Percentiles rank a stretch among this genome's conserved stretches.
These are phyloP conservation scores for Didymella keratinophila DNA, from an alignment of 2,329 filamentous ascomycete genomes.

Conservation along the genomic window DNA sequence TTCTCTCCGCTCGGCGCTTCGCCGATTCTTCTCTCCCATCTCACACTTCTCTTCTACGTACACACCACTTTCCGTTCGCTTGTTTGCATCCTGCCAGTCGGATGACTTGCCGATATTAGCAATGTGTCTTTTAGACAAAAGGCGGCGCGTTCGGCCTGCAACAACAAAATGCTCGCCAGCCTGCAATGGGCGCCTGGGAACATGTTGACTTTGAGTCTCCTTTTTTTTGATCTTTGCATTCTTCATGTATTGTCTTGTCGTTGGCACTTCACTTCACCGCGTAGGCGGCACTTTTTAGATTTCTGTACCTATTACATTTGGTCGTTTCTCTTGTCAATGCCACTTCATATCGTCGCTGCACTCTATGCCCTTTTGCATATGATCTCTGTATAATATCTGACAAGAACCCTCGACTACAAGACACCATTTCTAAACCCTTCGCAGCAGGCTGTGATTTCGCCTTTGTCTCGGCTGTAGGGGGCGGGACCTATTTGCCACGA, in stretches of 20 bases:
- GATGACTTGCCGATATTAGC: background rate
- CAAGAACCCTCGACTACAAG: background rate
- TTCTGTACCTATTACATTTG: slow-evolving; percentile 27
- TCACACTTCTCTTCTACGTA: background rate
- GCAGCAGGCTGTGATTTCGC: background rate
- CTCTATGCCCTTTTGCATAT: slow-evolving; percentile 9
- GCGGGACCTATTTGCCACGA: background rate
- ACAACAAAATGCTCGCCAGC: background rate
- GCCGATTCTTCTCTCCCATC: slow-evolving; percentile 24
- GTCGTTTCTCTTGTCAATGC: slow-evolving; percentile 28
- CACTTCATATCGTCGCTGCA: slow-evolving; percentile 6
- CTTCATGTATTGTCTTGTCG: background rate
- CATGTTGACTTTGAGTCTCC: background rate
- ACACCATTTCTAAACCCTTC: background rate
- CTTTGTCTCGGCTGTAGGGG: background rate
- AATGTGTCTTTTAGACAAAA: background rate
- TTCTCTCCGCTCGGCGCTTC: slow-evolving; percentile 21
- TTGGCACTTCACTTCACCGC: background rate
- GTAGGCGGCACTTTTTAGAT: slow-evolving; percentile 19
- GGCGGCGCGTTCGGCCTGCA: background rate
- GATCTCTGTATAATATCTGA: background rate
- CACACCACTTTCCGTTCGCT: background rate
- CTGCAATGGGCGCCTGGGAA: background rate
- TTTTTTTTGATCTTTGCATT: background rate
- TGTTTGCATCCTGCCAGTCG: background rate